Evolutionary conservation across 1,284 basidiomycete genomes (phyloP).

Genomic region (Microbotryum violaceum): DNA sequence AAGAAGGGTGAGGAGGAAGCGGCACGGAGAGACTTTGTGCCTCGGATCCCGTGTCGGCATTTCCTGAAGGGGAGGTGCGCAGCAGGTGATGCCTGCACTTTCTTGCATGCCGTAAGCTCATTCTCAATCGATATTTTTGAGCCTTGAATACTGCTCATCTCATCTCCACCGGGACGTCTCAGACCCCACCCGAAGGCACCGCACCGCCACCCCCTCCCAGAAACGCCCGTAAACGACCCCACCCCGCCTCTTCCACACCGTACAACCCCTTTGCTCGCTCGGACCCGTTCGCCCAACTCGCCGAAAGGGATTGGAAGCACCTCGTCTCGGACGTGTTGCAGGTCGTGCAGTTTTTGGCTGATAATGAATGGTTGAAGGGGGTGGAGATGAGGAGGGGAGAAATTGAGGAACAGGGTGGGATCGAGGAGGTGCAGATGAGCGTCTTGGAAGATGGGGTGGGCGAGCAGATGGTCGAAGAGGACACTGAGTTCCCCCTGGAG

Average conservation of each 20-base stretch:
- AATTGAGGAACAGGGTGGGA: conserved; percentile 52
- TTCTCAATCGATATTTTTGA: neutral
- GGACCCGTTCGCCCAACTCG: conserved; percentile 50
- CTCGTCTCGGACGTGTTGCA: conserved; percentile 90
- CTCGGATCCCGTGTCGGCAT: conserved; percentile 22
- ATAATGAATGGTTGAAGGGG: conserved; percentile 76
- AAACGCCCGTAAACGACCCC: conserved; percentile 14
- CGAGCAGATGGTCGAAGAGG: neutral
- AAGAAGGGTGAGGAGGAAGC: conserved; percentile 2
- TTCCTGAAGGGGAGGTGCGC: conserved; percentile 21
- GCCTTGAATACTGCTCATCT: neutral
- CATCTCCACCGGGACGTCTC: neutral
- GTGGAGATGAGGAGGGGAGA: conserved; percentile 78
- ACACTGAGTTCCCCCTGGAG: neutral
- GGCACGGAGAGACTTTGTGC: conserved; percentile 1
- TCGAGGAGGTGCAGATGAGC: conserved; percentile 14
- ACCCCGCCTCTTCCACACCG: conserved; percentile 37
- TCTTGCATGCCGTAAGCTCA: conserved; percentile 20
- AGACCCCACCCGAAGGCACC: conserved; percentile 12
- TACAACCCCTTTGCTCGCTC: conserved; percentile 55
- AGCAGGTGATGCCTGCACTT: conserved; percentile 18
- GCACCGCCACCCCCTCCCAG: conserved; percentile 7
- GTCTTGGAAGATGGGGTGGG: neutral
- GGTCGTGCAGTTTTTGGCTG: conserved; percentile 82
- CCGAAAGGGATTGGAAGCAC: conserved; percentile 78